phyloP scores from a whole-genome alignment of 352 stramenopile genomes.

The Peronosclerospora sorghi region DNA sequence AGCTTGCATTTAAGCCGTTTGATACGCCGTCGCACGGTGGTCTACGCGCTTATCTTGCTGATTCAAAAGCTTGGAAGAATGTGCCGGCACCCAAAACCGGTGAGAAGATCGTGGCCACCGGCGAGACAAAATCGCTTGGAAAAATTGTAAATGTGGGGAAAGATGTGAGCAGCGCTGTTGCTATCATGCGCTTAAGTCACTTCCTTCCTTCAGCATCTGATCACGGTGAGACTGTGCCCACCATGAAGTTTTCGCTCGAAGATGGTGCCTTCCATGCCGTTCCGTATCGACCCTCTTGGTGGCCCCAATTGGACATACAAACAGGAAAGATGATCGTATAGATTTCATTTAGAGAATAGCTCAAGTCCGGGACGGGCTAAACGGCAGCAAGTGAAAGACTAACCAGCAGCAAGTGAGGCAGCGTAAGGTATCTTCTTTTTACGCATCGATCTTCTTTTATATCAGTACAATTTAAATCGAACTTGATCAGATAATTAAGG shows the following conservation, averaged over 20 bases:
- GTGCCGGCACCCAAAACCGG: constrained; percentile 19
- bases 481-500: constrained; percentile 1
- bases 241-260: constrained; percentile 51
- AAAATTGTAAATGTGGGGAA: constrained; percentile 38
- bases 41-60: constrained; percentile 38
- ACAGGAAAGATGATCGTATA: constrained; percentile 71
- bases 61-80: constrained; percentile 18
- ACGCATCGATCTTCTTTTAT: no score
- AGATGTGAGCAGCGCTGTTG: constrained; percentile 39
- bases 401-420: no score
- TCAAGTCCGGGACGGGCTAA: no score
- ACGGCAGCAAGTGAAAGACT: no score
- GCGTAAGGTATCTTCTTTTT: no score
- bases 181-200: constrained; percentile 73
- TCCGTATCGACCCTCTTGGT: constrained; percentile 69
- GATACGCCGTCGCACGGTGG: constrained; percentile 22
- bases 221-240: constrained; percentile 14
- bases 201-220: constrained; percentile 38
- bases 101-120: constrained; percentile 40
- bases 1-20: constrained; percentile 53
- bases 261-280: constrained; percentile 59
- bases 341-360: background rate
- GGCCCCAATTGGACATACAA: constrained; percentile 49
- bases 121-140: constrained; percentile 47
- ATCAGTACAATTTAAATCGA: no score